A percentile compares a stretch with the other conserved stretches of the same genome.
Conservation (phyloP, 257 asterid species). For the Coffea canephora region DNA sequence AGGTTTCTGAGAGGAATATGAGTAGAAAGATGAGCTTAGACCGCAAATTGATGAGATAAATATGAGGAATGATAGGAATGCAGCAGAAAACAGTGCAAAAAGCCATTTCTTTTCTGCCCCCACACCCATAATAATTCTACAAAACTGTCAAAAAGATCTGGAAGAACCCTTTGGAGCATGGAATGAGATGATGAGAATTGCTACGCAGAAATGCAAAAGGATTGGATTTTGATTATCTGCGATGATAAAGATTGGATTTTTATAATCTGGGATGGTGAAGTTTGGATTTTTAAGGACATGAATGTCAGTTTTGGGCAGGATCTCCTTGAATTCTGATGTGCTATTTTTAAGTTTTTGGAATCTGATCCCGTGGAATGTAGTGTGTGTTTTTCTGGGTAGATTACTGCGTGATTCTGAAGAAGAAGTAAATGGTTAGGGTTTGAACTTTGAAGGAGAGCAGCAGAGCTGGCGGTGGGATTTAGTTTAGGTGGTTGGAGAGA, state of each 20-base stretch:
- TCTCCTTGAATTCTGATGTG: background rate
- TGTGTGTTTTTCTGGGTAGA: background rate
- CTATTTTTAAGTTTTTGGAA: background rate
- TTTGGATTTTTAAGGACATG: constrained; percentile 7
- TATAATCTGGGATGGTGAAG: background rate
- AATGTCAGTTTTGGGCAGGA: background rate
- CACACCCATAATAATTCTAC: constrained; percentile 20
- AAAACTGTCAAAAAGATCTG: constrained; percentile 8
- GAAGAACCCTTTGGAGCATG: constrained; percentile 20
- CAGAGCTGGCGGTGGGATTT: background rate
- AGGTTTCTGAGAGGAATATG: constrained; percentile 56
- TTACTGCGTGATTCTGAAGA: background rate
- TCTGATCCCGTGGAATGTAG: background rate
- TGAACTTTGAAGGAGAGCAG: background rate
- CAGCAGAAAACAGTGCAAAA: constrained; percentile 81
- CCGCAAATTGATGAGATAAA: constrained; percentile 74
- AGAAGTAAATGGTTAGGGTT: constrained; percentile 1
- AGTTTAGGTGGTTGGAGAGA: constrained; percentile 5
- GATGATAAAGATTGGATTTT: constrained; percentile 4
- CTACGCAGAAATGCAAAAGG: background rate
- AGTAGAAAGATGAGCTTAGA: constrained; percentile 70
- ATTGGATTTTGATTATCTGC: background rate
- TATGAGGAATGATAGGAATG: constrained; percentile 70
- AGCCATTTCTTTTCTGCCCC: constrained; percentile 97
- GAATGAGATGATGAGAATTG: constrained; percentile 5